Evolutionary conservation across 306 rosid genomes (phyloP).

Genomic region (Quercus dentata): DNA sequence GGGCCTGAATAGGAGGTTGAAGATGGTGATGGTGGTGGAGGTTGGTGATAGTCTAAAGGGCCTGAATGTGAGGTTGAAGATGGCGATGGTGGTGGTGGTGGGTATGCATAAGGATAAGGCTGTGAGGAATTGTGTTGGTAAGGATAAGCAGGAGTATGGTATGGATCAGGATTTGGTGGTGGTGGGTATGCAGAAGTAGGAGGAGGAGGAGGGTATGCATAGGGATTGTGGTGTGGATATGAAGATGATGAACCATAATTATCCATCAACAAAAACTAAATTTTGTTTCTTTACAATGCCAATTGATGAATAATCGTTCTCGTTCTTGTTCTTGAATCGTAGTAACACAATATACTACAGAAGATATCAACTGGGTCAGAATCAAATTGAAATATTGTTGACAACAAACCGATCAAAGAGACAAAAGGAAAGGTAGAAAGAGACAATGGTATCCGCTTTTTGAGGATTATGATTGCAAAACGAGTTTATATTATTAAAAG

Average conservation of each 20-base stretch:
- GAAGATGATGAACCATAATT: slow-evolving; percentile 45
- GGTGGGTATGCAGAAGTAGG: slow-evolving; percentile 18
- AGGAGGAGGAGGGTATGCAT: slow-evolving; percentile 32
- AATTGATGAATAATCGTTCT: background rate
- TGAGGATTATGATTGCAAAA: no score
- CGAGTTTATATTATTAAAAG: no score
- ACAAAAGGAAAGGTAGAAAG: background rate
- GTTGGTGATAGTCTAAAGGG: slow-evolving; percentile 19
- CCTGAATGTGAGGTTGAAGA: slow-evolving; percentile 26
- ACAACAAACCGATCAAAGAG: background rate
- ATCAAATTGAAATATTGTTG: background rate
- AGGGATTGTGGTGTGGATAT: slow-evolving; percentile 38
- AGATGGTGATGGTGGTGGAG: slow-evolving; percentile 15
- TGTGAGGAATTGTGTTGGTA: slow-evolving; percentile 18
- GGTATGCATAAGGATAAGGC: slow-evolving; percentile 34
- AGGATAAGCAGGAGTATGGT: slow-evolving; percentile 21
- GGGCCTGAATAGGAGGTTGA: slow-evolving; percentile 27
- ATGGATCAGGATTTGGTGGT: slow-evolving; percentile 23
- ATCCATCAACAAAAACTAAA: slow-evolving; percentile 31
- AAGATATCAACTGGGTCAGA: background rate
- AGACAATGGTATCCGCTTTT: background rate
- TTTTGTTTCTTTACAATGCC: background rate
- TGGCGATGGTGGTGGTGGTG: slow-evolving; percentile 26
- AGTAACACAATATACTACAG: background rate
- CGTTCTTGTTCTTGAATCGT: background rate